Evolutionary conservation across 2,329 filamentous ascomycete genomes (phyloP).

Genomic region (Cucurbitaria berberidis): DNA sequence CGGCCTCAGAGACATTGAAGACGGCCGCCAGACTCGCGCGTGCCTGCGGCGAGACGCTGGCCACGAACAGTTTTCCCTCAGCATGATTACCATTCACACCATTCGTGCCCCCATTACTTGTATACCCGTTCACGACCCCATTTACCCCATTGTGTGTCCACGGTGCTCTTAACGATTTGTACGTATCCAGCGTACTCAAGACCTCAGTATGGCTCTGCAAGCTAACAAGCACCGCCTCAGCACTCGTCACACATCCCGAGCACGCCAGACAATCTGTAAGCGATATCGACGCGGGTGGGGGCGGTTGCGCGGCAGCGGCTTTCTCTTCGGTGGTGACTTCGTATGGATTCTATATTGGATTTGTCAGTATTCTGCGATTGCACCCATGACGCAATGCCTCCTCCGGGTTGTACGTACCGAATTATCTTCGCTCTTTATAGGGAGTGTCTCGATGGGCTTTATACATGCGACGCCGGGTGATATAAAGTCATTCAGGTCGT

Average conservation of each 20-base stretch:
- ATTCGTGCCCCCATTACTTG: slow-evolving; percentile 7
- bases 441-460: slow-evolving; percentile 93
- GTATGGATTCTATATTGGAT: slow-evolving; percentile 61
- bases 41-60: slow-evolving; percentile 90
- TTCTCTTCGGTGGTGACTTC: slow-evolving; percentile 95
- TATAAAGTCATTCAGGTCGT: slow-evolving; percentile 99
- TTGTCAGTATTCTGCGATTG: slow-evolving; percentile 30
- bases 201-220: slow-evolving; percentile 94
- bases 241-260: slow-evolving; percentile 95
- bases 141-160: slow-evolving; percentile 19
- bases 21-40: slow-evolving; percentile 88
- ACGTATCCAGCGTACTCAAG: slow-evolving; percentile 76
- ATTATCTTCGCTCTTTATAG: slow-evolving; percentile 58
- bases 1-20: slow-evolving; percentile 72
- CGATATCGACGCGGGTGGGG: slow-evolving; percentile 85
- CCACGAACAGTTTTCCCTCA: slow-evolving; percentile 81
- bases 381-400: slow-evolving; percentile 13
- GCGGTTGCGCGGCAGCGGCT: slow-evolving; percentile 60
- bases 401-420: slow-evolving; percentile 48
- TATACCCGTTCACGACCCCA: neutral
- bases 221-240: slow-evolving; percentile 94
- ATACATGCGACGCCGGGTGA: slow-evolving; percentile 97
- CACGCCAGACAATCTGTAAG: slow-evolving; percentile 97
- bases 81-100: slow-evolving; percentile 23
- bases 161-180: slow-evolving; percentile 52